Evolutionary conservation across 805 yeast genomes (phyloP), one percentile per base, ranked within the genome.

Genomic region (Metschnikowia vanudenii): DNA sequence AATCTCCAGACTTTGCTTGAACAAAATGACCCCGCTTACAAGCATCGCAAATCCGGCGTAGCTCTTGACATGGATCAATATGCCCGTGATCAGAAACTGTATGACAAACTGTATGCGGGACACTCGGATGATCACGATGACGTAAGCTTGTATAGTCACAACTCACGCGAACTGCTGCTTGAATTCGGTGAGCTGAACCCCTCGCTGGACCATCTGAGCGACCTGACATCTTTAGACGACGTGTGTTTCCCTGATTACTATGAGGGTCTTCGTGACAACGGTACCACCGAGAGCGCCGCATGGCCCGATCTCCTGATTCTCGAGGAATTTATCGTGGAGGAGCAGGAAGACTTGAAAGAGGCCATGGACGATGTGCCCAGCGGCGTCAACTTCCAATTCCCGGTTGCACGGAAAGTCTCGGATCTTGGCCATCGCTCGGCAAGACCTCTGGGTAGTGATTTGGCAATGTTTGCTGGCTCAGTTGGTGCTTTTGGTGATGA

Each of bases 251-350:
- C 96, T 0, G 73, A 90, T 32, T 90, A 84, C 52, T 80, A 78
- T 38, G 60, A 57, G 18, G 55, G 50, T 10, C 46, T 47, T 4
- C 63, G 60, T 18, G 60, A 57, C 29, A 60, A 59, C 36, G 58
- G 58, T 39, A 40, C 42, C 11, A 49, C 57, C 30, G 55, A 49
- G 13, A 50, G 51, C 20, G 45, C 49, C 3, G 58, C 64, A 38
- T 92, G 98, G 98, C 99, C 98, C 0, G 97, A 94, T 59, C 69
- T 88, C 14, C 60, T 71, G 28, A 80, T 87, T 0, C 69, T 92
- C 53, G 84, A 83, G 53, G 96, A 90, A 51, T 92, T 82, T 65
- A 82, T 89, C 1, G 73, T 69, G 28, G 85, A 85, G 52, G 97
- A 91, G 64, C 65, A 60, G 63, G 55, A 79, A 62, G 62, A 63